Base-by-base conservation (phyloP, 208 protist genomes). In the Phytomonas sp. region DNA sequence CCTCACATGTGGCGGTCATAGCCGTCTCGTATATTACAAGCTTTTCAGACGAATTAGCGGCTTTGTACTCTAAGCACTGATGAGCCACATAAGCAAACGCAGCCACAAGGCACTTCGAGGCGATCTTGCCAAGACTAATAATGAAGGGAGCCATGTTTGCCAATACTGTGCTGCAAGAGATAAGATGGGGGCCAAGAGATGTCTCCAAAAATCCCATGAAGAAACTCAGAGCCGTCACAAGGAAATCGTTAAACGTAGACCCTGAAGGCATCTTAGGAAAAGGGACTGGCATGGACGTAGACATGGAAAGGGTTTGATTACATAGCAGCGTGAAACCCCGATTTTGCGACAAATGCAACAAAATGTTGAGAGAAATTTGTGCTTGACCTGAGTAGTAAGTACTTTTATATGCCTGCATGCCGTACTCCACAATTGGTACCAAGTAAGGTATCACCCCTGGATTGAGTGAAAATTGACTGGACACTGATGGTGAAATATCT, bases 131-230 rank as follows among this genome's bases (percentile, higher is more conserved):
- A 23, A 93, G 73, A 5, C 60, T 68, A 9, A 69, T 93, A n/a
- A 97, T 78, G 72, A 90, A 97, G 11, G 93, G 91, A 6, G 89
- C 80, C 59, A 97, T 71, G 70, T 97, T 97, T 0, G 85, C 70
- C 60, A 97, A 33, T 2, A 97, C 71, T 8, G 82, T 77, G 30
- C 79, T 83, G 74, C 92, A 94, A 29, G 84, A 91, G 20, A 77
- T 67, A 64, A 84, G 73, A n/a, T 94, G 62, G 29, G 79, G 77
- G 28, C 73, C 67, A 61, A 93, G 78, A 8, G 73, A 13, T 0
- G 74, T 37, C 29, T 91, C 78, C 20, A 76, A 71, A 68, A 80
- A 81, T 31, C 85, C 75, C 60, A 91, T 66, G 29, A 96, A 77
- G 1, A 82, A 64, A 69, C 85, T 87, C 36, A 96, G 40, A 1